These are phyloP conservation scores for Trifolium pratense DNA, from an alignment of 306 rosid genomes.

Conservation along the genomic window DNA sequence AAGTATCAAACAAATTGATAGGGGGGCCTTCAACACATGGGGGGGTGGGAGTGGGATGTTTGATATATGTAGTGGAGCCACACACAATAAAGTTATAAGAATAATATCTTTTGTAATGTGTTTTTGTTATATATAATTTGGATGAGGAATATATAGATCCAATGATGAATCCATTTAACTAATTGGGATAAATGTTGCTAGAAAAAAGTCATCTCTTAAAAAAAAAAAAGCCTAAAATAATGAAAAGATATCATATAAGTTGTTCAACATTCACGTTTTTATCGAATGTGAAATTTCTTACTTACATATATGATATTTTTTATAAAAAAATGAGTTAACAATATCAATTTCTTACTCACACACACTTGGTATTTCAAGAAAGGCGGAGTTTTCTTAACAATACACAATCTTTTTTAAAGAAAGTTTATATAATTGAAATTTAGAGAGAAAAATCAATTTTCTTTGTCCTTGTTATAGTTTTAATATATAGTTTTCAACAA, in stretches of 20 bases:
- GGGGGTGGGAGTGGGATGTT: conserved; percentile 74
- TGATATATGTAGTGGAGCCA: conserved; percentile 60
- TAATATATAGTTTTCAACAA: no score
- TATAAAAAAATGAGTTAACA: no score
- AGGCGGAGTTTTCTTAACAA: neutral
- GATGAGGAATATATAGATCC: neutral
- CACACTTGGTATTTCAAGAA: neutral
- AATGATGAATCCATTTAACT: neutral
- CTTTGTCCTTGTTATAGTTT: no score
- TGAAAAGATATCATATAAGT: neutral
- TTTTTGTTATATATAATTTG: conserved; percentile 37
- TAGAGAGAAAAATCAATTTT: no score
- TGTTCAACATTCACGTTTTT: neutral
- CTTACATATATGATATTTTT: no score
- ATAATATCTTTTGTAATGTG: conserved; percentile 52
- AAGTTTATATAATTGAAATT: neutral
- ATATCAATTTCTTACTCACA: no score
- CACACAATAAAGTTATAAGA: conserved; percentile 50
- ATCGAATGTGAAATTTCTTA: neutral
- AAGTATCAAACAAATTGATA: conserved; percentile 62
- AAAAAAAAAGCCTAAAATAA: neutral
- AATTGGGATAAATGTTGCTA: neutral
- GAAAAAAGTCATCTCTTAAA: neutral
- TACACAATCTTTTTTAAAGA: neutral
- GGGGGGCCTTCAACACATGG: conserved; percentile 99